phyloP scores from a whole-genome alignment of 345 rosid genomes.

The Microthlaspi erraticum region DNA sequence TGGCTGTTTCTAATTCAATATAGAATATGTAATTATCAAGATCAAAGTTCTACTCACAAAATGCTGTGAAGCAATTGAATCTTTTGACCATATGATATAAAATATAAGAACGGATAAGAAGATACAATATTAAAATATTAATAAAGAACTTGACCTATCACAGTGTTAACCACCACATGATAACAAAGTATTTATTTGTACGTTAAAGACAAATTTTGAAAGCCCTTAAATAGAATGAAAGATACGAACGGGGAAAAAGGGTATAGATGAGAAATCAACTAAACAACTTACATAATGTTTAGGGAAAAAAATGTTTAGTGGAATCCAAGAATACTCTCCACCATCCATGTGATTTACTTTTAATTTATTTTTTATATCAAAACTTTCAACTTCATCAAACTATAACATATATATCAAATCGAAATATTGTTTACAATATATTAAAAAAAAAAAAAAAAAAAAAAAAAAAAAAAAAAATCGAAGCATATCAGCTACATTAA shows the following conservation, averaged over 20 bases:
- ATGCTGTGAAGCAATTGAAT: slow-evolving; percentile 23
- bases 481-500: no score
- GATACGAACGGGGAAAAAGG: neutral
- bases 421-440: no score
- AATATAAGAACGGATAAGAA: slow-evolving; percentile 33
- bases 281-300: neutral
- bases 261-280: neutral
- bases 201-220: slow-evolving; percentile 5
- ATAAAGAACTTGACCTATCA: slow-evolving; percentile 31
- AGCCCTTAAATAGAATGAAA: neutral
- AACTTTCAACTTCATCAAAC: no score
- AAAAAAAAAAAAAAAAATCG: no score
- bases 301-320: no score
- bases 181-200: neutral
- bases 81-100: slow-evolving; percentile 24
- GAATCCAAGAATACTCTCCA: no score
- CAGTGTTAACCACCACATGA: slow-evolving; percentile 30
- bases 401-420: no score
- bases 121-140: slow-evolving; percentile 17
- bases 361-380: no score
- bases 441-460: no score
- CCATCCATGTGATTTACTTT: no score
- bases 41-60: slow-evolving; percentile 26
- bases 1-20: slow-evolving; percentile 21
- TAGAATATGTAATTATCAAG: slow-evolving; percentile 13